phyloP scores from a whole-genome alignment of 306 rosid species.

The Arachis hypogaea region DNA sequence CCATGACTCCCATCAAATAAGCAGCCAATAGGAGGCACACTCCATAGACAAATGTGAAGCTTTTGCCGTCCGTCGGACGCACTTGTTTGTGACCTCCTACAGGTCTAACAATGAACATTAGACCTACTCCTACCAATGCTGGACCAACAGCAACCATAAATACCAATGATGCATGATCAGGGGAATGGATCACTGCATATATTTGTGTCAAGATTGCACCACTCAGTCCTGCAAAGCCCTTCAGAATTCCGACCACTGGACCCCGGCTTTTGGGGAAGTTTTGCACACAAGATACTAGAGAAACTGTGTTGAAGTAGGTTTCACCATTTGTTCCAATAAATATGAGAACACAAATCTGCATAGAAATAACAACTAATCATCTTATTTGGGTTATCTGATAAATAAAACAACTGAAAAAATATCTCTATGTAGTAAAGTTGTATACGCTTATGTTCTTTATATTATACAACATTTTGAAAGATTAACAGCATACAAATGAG shows the following conservation, averaged over 20 bases:
- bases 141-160: constrained; percentile 96
- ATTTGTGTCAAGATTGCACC: constrained; percentile 96
- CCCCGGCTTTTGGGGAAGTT: constrained; percentile 96
- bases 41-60: constrained; percentile 70
- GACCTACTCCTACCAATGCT: constrained; percentile 63
- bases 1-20: constrained; percentile 89
- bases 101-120: constrained; percentile 83
- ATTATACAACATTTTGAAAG: constrained; percentile 7
- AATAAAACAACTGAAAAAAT: constrained; percentile 30
- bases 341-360: constrained; percentile 89
- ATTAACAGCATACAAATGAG: neutral
- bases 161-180: constrained; percentile 73
- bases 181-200: constrained; percentile 68
- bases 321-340: constrained; percentile 94
- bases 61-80: constrained; percentile 56
- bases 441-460: constrained; percentile 13
- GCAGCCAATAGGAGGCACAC: constrained; percentile 87
- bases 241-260: constrained; percentile 88
- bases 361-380: constrained; percentile 41
- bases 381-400: neutral
- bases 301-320: constrained; percentile 92
- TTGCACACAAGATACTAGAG: constrained; percentile 89
- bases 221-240: constrained; percentile 93
- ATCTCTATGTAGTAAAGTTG: neutral
- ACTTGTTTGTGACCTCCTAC: constrained; percentile 90